phyloP scores from a whole-genome alignment of 2,329 filamentous ascomycete species.

The Pseudopyrenochaeta lycopersici region DNA sequence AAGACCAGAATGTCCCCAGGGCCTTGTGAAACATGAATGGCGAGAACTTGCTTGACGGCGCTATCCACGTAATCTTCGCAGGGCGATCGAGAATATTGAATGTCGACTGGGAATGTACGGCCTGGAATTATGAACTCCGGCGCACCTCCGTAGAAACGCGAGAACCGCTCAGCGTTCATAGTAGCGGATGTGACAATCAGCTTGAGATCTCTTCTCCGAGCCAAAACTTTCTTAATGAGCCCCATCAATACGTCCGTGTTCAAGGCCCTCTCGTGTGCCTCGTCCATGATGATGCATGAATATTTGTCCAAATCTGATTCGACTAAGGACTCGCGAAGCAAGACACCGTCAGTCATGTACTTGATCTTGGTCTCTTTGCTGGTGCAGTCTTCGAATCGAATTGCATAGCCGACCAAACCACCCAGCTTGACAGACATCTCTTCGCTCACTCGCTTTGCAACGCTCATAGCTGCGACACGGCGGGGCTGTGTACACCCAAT shows the following conservation, averaged over 20 bases:
- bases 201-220: constrained; percentile 88
- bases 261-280: constrained; percentile 94
- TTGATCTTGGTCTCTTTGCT: constrained; percentile 96
- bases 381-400: constrained; percentile 98
- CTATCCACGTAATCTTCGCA: constrained; percentile 98
- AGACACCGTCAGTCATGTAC: constrained; percentile 98
- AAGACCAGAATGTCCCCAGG: constrained; percentile 95
- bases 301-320: constrained; percentile 95
- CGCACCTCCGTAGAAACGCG: constrained; percentile 93
- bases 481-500: constrained; percentile 97
- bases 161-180: constrained; percentile 97
- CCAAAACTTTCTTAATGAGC: constrained; percentile 94
- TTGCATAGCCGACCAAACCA: constrained; percentile 90
- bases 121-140: constrained; percentile 97
- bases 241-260: constrained; percentile 99
- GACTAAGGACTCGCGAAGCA: constrained; percentile 90
- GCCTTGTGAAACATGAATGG: constrained; percentile 95
- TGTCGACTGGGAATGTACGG: constrained; percentile 94
- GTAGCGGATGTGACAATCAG: constrained; percentile 97
- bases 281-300: constrained; percentile 99
- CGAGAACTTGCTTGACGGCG: constrained; percentile 92
- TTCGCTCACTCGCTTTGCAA: constrained; percentile 96
- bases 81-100: constrained; percentile 92
- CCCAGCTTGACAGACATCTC: constrained; percentile 97
- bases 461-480: constrained; percentile 98